Base-by-base conservation (phyloP, 2,329 filamentous ascomycete genomes). In the Penicillium sp. region DNA sequence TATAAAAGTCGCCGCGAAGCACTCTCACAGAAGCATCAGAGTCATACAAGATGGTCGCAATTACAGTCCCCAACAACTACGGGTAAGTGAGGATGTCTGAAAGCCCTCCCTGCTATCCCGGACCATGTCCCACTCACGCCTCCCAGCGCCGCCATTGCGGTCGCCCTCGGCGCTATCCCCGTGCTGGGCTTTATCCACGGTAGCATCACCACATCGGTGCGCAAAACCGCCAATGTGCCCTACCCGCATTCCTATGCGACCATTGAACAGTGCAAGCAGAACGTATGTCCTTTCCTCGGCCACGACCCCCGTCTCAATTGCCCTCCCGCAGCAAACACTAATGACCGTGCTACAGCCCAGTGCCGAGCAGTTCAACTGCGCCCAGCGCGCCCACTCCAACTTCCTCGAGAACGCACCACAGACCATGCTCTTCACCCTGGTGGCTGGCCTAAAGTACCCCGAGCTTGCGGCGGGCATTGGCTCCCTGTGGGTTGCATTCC, bases 231-330 rank as follows among this genome's bases (percentile, higher is more conserved):
- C 46, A 68, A 72, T 28, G 65, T 81, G 45, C 67, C 69, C 11
- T 81, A 81, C 60, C 80, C 80, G 10, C 75, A 77, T 64, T 63
- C 68, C 57, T 81, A 79, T 64, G 79, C 80, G 19, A 75, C 75
- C 15, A 62, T 69, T 33, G 71, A 76, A 44, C 73, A 80, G 59
- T 69, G 77, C 59, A 70, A 70, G 51, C 54, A 63, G 57, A 65
- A 72, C 65, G 65, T 70, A 53, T 60, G 56, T 63, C 54, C 15
- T 60, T 72, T 55, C 53, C 56, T 2, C 29, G 25, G 8, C 7
- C 20, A 9, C 26, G 7, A 14, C n/a, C 2, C 4, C 10, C 8
- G 3, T 31, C 21, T 18, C 10, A 9, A 19, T 4, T 7, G 20
- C 19, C 10, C 10, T 19, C 34, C 28, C 45, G 28, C 39, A 27